phyloP scores from a whole-genome alignment of 805 yeast species.

The Kazachstania viticola region DNA sequence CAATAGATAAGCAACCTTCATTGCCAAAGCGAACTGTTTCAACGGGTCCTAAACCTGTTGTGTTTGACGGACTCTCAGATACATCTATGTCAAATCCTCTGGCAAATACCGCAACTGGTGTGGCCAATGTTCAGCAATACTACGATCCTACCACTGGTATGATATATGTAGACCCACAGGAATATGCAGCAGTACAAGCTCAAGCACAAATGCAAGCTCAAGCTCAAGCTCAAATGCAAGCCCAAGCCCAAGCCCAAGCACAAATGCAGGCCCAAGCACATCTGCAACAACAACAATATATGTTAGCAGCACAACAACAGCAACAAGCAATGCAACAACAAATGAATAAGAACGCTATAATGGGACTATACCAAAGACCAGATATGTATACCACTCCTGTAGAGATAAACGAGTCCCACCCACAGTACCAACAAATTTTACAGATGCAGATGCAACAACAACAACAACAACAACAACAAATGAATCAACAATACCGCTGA shows the following conservation, averaged over 20 bases:
- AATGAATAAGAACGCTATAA: slow-evolving; percentile 13
- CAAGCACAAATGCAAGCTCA: slow-evolving; percentile 13
- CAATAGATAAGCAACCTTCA: no score
- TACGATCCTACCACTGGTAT: slow-evolving; percentile 64
- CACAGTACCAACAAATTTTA: slow-evolving; percentile 19
- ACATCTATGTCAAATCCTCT: slow-evolving; percentile 3
- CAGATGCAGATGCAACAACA: slow-evolving; percentile 20
- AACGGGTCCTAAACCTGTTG: slow-evolving; percentile 4
- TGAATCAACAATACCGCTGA: no score
- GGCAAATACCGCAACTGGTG: slow-evolving; percentile 10
- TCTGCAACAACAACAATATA: slow-evolving; percentile 8
- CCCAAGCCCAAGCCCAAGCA: slow-evolving; percentile 6
- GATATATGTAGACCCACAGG: slow-evolving; percentile 56
- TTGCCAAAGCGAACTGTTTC: not conserved
- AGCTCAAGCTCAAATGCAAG: slow-evolving; percentile 4
- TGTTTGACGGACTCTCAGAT: slow-evolving; percentile 23
- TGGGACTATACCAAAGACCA: slow-evolving; percentile 22
- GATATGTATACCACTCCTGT: slow-evolving; percentile 22
- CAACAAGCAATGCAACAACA: slow-evolving; percentile 11
- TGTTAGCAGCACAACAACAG: slow-evolving; percentile 7
- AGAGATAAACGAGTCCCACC: slow-evolving; percentile 19
- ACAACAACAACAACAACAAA: slow-evolving; percentile 10
- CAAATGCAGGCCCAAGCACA: slow-evolving; percentile 6
- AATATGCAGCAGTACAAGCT: slow-evolving; percentile 28
- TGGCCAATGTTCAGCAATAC: slow-evolving; percentile 42